Conservation (phyloP, 192 early-diverging fungal genomes). For the Entophlyctis helioformis region DNA sequence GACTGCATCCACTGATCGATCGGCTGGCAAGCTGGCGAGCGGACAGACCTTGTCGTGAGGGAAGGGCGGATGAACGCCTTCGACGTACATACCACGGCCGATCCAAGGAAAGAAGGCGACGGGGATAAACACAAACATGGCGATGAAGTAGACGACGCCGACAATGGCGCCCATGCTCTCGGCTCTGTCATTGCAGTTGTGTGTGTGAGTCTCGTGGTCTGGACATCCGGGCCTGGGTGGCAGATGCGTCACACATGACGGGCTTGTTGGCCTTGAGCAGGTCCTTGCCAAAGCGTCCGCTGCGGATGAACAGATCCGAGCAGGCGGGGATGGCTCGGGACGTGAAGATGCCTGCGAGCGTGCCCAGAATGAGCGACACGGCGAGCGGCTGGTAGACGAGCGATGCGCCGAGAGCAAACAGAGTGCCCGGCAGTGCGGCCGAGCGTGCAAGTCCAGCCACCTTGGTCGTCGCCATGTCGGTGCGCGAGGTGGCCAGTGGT, state of each 20-base stretch:
- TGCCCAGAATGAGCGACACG: too few relatives aligned
- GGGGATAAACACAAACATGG: slow-evolving; percentile 86
- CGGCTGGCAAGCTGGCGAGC: background rate
- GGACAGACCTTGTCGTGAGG: background rate
- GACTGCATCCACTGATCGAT: background rate
- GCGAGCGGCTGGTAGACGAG: too few relatives aligned
- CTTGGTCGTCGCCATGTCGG: too few relatives aligned
- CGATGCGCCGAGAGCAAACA: too few relatives aligned
- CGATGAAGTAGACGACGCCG: slow-evolving; percentile 76
- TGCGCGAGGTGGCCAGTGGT: too few relatives aligned
- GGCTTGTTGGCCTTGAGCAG: slow-evolving; percentile 62
- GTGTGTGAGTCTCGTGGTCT: background rate
- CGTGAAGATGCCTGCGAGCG: too few relatives aligned
- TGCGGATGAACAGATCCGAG: slow-evolving; percentile 64
- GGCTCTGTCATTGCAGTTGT: slow-evolving; percentile 35
- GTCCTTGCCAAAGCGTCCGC: slow-evolving; percentile 70
- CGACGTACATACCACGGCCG: background rate
- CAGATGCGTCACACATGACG: too few relatives aligned
- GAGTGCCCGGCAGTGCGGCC: too few relatives aligned
- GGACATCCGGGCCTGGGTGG: too few relatives aligned
- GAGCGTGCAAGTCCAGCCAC: too few relatives aligned
- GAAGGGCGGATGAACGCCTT: background rate
- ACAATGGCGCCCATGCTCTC: slow-evolving; percentile 90
- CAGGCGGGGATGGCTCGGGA: too few relatives aligned
- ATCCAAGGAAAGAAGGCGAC: slow-evolving; percentile 87